phyloP scores from a whole-genome alignment of 1,139 yeast genomes.

The Geotrichum histeridarum region DNA sequence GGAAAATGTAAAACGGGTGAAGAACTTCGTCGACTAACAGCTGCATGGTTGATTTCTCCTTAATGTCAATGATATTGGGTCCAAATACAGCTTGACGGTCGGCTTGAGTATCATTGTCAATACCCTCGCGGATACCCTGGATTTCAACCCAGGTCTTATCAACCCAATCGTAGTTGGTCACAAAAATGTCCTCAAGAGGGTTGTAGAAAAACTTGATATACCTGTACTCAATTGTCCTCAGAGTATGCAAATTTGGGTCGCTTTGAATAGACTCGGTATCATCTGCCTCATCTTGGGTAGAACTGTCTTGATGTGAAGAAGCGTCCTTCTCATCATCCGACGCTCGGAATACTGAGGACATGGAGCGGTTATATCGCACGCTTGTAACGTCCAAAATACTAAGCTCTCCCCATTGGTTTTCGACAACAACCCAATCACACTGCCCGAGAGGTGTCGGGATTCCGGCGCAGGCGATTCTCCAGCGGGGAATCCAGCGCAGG shows the following conservation, averaged over 20 bases:
- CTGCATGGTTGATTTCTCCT: constrained; percentile 61
- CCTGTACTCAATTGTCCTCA: constrained; percentile 72
- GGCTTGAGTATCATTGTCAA: constrained; percentile 62
- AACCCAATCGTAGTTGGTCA: constrained; percentile 81
- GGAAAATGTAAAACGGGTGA: constrained; percentile 93
- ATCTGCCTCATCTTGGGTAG: constrained; percentile 28
- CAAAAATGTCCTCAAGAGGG: constrained; percentile 81
- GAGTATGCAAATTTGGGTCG: constrained; percentile 63
- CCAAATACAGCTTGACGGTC: constrained; percentile 75
- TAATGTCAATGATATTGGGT: constrained; percentile 65
- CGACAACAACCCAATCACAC: constrained; percentile 91
- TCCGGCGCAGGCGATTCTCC: constrained; percentile 66
- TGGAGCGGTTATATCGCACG: constrained; percentile 59
- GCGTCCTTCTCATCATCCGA: constrained; percentile 25
- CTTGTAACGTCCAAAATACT: constrained; percentile 53
- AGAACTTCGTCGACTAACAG: constrained; percentile 79
- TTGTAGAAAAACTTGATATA: constrained; percentile 78
- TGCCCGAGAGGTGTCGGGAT: constrained; percentile 61
- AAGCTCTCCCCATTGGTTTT: constrained; percentile 88
- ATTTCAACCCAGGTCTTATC: constrained; percentile 67
- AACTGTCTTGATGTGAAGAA: constrained; percentile 15
- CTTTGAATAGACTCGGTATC: constrained; percentile 32
- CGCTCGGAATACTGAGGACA: constrained; percentile 59
- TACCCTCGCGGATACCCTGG: constrained; percentile 59
- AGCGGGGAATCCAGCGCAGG: constrained; percentile 80